Evolutionary conservation across 208 protist genomes (phyloP).

Genomic region (Leishmania guyanensis): DNA sequence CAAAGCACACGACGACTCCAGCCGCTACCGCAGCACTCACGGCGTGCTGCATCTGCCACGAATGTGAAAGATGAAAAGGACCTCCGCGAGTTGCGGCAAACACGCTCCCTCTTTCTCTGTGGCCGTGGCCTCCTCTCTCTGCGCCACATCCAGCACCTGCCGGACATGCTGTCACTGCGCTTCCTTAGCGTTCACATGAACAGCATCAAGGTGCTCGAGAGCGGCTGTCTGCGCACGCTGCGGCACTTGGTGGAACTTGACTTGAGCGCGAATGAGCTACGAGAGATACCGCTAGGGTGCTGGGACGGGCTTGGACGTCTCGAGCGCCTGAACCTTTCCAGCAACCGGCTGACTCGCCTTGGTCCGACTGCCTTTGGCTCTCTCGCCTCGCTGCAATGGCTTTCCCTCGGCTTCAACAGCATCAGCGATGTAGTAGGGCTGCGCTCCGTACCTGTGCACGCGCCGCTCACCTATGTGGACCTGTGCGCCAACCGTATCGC

Average conservation of each 20-base stretch:
- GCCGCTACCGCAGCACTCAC: neutral
- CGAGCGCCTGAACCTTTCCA: conserved; percentile 73
- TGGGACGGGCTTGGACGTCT: conserved; percentile 55
- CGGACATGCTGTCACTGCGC: conserved; percentile 51
- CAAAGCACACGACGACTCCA: neutral
- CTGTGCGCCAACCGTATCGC: conserved; percentile 69
- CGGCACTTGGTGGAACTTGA: conserved; percentile 72
- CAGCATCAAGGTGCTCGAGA: conserved; percentile 48
- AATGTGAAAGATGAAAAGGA: conserved; percentile 21
- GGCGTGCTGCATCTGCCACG: conserved; percentile 13
- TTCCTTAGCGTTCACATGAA: conserved; percentile 87
- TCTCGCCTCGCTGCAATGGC: conserved; percentile 57
- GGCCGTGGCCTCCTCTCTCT: conserved; percentile 68
- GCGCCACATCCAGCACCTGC: conserved; percentile 62
- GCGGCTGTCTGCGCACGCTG: conserved; percentile 30
- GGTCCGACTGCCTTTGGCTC: conserved; percentile 30
- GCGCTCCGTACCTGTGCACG: conserved; percentile 39
- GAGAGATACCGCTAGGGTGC: conserved; percentile 18
- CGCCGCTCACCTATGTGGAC: conserved; percentile 63
- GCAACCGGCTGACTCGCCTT: conserved; percentile 56
- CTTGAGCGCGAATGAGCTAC: conserved; percentile 80
- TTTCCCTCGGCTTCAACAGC: conserved; percentile 80
- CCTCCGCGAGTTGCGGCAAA: conserved; percentile 39
- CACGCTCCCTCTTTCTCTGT: conserved; percentile 66
- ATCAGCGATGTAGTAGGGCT: conserved; percentile 53